Evolutionary conservation across 148 eudicot species (phyloP).

Genomic region (Suaeda aralocaspica): DNA sequence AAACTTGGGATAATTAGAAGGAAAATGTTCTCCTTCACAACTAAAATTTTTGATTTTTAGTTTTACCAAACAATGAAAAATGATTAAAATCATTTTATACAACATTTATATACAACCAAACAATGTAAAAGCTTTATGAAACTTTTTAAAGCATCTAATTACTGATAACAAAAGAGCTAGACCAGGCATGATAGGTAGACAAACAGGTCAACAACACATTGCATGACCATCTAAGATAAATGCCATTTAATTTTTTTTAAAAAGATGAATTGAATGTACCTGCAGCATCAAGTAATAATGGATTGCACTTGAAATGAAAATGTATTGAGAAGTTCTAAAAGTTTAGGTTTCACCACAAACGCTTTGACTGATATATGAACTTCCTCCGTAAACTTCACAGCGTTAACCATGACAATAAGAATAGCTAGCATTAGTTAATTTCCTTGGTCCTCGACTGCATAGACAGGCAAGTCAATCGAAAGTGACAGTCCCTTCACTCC

Average conservation of each 20-base stretch:
- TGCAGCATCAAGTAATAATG: conserved; percentile 61
- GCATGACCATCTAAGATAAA: background rate
- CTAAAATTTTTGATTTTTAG: too few relatives aligned
- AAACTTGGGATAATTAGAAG: too few relatives aligned
- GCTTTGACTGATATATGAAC: conserved; percentile 53
- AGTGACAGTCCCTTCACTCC: conserved; percentile 50
- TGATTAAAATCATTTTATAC: too few relatives aligned
- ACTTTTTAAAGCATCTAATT: too few relatives aligned
- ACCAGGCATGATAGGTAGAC: background rate
- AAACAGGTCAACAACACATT: background rate
- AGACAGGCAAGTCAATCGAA: conserved; percentile 48
- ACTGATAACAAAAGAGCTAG: conserved; percentile 3
- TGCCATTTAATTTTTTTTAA: background rate
- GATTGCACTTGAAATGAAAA: conserved; percentile 35
- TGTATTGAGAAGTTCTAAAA: conserved; percentile 40
- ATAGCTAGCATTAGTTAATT: conserved; percentile 62
- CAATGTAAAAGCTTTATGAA: too few relatives aligned
- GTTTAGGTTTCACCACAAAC: conserved; percentile 45
- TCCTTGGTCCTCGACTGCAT: conserved; percentile 63
- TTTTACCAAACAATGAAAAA: too few relatives aligned
- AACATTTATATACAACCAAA: too few relatives aligned
- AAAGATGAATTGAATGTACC: conserved; percentile 31
- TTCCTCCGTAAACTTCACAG: conserved; percentile 68
- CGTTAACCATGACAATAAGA: conserved; percentile 55
- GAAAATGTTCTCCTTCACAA: too few relatives aligned